Percentiles rank a stretch among this genome's conserved stretches.
phyloP scores from a whole-genome alignment of 1,284 basidiomycete species.

The Xerocomus minutiporus region DNA sequence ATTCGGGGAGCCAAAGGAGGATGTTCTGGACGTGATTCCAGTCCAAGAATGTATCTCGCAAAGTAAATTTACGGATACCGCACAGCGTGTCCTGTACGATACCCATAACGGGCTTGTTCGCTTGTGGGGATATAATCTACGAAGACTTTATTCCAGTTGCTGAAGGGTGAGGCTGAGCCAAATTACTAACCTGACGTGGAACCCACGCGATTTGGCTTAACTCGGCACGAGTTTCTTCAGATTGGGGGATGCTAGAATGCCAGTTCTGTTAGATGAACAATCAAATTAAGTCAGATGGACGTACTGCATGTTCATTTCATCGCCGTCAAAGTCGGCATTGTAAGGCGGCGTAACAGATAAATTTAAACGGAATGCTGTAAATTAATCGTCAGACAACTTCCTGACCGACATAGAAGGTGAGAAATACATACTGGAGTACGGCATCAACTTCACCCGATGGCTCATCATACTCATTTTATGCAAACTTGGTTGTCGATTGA shows the following conservation, averaged over 20 bases:
- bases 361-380: constrained; percentile 88
- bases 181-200: constrained; percentile 73
- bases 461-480: constrained; percentile 99
- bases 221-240: constrained; percentile 98
- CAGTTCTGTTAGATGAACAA: constrained; percentile 4
- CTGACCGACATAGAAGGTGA: background rate
- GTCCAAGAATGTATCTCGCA: constrained; percentile 91
- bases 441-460: constrained; percentile 96
- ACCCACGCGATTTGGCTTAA: constrained; percentile 99
- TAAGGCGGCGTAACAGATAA: constrained; percentile 92
- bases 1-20: constrained; percentile 94
- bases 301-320: constrained; percentile 99
- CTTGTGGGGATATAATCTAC: constrained; percentile 98
- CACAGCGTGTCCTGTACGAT: constrained; percentile 99
- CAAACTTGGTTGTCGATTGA: constrained; percentile 97
- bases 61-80: constrained; percentile 91
- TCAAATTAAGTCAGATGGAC: constrained; percentile 31
- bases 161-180: background rate
- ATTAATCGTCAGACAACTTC: constrained; percentile 18
- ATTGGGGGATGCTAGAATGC: constrained; percentile 81
- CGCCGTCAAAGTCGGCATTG: constrained; percentile 98
- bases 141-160: background rate
- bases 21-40: constrained; percentile 96
- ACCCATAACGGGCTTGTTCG: constrained; percentile 99
- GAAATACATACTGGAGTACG: constrained; percentile 83